A percentile compares a stretch with the other conserved stretches of the same genome.
Evolutionary conservation across 495 filamentous ascomycete genomes (phyloP).

Genomic region (Lepraria neglecta): DNA sequence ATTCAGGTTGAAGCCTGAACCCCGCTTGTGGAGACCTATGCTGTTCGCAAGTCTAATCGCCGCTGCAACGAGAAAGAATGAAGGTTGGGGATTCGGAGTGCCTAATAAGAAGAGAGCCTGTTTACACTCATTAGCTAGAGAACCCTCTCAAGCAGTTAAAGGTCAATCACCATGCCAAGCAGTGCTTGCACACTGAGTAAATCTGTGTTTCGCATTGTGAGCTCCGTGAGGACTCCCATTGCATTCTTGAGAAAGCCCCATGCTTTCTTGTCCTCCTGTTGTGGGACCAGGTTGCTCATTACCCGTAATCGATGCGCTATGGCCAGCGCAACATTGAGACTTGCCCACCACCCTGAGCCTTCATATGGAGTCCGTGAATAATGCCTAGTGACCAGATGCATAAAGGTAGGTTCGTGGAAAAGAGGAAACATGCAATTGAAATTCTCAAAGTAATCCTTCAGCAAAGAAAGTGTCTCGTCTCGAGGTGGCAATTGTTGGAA

Average conservation of each 20-base stretch:
- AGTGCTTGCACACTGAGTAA: constrained; percentile 93
- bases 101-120: constrained; percentile 90
- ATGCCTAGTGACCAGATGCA: constrained; percentile 88
- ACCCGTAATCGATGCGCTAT: constrained; percentile 87
- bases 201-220: constrained; percentile 94
- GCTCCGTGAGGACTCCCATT: constrained; percentile 81
- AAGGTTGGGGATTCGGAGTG: constrained; percentile 92
- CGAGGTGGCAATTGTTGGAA: constrained; percentile 77
- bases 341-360: constrained; percentile 97
- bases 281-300: constrained; percentile 87
- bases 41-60: constrained; percentile 88
- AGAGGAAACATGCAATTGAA: constrained; percentile 98
- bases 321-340: constrained; percentile 86
- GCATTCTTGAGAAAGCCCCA: constrained; percentile 97
- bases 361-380: constrained; percentile 91
- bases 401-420: constrained; percentile 96
- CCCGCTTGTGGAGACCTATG: constrained; percentile 91
- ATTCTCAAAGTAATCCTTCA: constrained; percentile 93
- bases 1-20: constrained; percentile 84
- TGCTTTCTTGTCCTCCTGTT: constrained; percentile 86
- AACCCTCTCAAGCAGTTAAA: not conserved
- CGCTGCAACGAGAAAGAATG: constrained; percentile 87
- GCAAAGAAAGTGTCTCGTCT: constrained; percentile 69
- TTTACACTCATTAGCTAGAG: constrained; percentile 17
- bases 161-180: constrained; percentile 67